Conservation (phyloP, 2,329 filamentous ascomycete genomes). For the Sclerotinia spermophila region DNA sequence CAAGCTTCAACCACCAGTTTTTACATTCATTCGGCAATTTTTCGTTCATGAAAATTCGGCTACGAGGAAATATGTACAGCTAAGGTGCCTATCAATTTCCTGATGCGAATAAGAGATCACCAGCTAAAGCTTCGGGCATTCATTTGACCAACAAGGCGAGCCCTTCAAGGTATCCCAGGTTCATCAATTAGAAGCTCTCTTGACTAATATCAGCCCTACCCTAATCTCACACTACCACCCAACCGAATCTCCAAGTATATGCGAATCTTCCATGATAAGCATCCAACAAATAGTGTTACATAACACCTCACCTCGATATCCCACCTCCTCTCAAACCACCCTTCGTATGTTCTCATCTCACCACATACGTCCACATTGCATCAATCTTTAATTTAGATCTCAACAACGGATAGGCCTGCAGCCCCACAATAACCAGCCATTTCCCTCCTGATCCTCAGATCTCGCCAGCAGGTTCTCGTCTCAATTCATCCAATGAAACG, state of each 20-base stretch:
- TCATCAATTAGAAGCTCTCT: not conserved
- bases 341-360: not conserved
- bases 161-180: not conserved
- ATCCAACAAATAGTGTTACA: too few relatives aligned
- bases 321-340: not conserved
- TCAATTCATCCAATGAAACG: not conserved
- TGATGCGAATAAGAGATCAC: not conserved
- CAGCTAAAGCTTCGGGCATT: not conserved
- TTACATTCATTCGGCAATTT: not conserved
- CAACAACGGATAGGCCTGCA: not conserved
- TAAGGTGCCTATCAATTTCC: not conserved
- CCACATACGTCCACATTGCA: not conserved
- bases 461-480: not conserved
- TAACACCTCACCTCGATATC: too few relatives aligned
- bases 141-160: not conserved
- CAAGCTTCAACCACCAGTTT: not conserved
- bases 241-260: not conserved
- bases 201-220: not conserved
- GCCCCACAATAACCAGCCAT: not conserved
- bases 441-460: not conserved
- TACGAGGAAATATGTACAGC: not conserved
- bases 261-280: not conserved
- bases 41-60: not conserved
- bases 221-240: not conserved
- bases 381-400: not conserved